A percentile compares a stretch with the other conserved stretches of the same genome.
Conservation (phyloP, 257 asterid species). For the Nicotiana obtusifolia region DNA sequence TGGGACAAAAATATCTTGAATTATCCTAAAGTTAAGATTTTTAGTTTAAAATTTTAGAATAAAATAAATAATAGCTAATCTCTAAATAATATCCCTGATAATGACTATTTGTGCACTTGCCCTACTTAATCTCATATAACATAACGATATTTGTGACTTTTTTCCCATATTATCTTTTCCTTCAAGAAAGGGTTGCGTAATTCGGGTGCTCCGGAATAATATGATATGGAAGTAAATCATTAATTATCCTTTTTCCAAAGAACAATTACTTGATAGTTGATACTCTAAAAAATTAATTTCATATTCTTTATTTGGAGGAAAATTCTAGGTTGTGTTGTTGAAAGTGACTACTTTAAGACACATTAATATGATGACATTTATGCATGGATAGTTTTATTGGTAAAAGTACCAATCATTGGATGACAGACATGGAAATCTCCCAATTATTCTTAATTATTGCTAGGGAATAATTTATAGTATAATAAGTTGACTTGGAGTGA, state of each 20-base stretch:
- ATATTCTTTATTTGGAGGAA: background rate
- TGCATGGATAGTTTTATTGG: background rate
- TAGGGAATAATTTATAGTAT: background rate
- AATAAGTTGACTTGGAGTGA: background rate
- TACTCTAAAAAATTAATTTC: background rate
- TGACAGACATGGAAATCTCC: background rate
- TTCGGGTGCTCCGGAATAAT: background rate
- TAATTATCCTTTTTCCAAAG: background rate
- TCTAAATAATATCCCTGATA: too few relatives aligned
- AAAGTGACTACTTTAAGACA: background rate
- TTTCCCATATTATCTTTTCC: too few relatives aligned
- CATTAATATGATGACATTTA: background rate
- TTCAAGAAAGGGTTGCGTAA: background rate
- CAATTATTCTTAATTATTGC: background rate
- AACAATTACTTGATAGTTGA: background rate
- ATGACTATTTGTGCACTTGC: too few relatives aligned
- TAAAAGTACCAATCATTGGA: constrained; percentile 3
- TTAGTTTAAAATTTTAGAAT: too few relatives aligned
- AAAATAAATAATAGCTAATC: too few relatives aligned
- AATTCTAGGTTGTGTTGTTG: background rate
- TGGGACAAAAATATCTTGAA: too few relatives aligned
- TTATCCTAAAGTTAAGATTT: too few relatives aligned
- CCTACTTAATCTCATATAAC: too few relatives aligned
- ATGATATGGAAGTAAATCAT: background rate
- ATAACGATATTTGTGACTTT: too few relatives aligned